These are phyloP conservation scores for Diaporthe sp. DNA, from an alignment of 2,329 filamentous ascomycete genomes.

Conservation along the genomic window DNA sequence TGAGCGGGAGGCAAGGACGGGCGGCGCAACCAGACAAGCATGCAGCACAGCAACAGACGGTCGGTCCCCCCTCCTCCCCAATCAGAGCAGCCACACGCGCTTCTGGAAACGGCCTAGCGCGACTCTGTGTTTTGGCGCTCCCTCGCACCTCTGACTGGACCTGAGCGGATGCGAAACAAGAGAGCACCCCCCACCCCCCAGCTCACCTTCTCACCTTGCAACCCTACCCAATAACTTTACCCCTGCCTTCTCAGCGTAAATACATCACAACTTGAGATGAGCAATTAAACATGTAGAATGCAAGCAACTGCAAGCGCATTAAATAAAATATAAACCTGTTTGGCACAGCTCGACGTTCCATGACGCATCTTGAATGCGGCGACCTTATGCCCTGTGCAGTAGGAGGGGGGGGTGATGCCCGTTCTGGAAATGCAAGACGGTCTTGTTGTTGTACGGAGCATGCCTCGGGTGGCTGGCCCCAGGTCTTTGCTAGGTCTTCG, in stretches of 20 bases:
- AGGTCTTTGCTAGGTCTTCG: background rate
- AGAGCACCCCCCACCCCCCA: background rate
- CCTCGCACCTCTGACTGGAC: background rate
- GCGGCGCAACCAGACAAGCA: slow-evolving; percentile 10
- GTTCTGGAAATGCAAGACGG: background rate
- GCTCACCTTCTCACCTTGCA: background rate
- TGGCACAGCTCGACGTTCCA: background rate
- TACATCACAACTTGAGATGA: background rate
- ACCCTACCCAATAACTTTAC: background rate
- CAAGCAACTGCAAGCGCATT: background rate
- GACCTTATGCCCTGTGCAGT: background rate
- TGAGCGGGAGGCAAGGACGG: slow-evolving; percentile 17
- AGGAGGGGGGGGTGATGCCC: background rate
- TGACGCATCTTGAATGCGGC: background rate
- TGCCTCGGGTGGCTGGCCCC: slow-evolving; percentile 7
- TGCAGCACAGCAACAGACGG: slow-evolving; percentile 12
- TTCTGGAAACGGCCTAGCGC: slow-evolving; percentile 27
- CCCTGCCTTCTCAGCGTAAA: background rate
- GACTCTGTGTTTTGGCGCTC: slow-evolving; percentile 23
- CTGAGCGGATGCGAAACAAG: slow-evolving; percentile 25
- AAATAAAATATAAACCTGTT: background rate
- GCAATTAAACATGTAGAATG: background rate
- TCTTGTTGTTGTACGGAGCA: background rate
- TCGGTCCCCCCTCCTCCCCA: slow-evolving; percentile 5
- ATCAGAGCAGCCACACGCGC: slow-evolving; percentile 23